Base-by-base conservation (phyloP, 495 filamentous ascomycete genomes). In the Aspergillus taichungensis region DNA sequence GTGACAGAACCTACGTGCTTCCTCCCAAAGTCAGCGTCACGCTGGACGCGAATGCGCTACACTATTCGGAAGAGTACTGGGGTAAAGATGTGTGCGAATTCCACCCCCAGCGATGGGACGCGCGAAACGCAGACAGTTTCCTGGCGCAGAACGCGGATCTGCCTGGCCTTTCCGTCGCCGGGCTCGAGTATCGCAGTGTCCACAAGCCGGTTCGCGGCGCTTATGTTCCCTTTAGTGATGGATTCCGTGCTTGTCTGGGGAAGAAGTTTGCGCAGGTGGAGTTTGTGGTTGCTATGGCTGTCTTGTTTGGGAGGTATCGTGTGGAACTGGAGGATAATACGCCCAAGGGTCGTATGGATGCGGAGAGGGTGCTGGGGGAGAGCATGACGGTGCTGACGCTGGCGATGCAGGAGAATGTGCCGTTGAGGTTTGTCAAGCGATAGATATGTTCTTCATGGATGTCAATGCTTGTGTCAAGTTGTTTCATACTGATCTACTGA, bases 211-310 rank as follows among this genome's bases (percentile, higher is more conserved):
- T 69, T 0, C 68, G 75, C n/a, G 83, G 84, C 2, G 70, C 78
- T 2, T 89, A 73, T 52, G 64, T 88, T 10, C 82, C 87, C 0
- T 91, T 88, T 61, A 80, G 77, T 38, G 84, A 87, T 24, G 85
- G 87, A 2, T 66, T 74, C 30, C 73, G 87, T 8, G 77, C 78
- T 6, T 91, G 87, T 54, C 61, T 87, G 13, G 87, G 87, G 8
- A 69, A 78, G 14, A 76, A 82, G 31, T 84, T 91, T 42, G 80
- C 85, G 0, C 80, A 87, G 57, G 84, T 87, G 13, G 83, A 91
- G 60, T 66, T 89, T 49, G 68, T 82, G n/a, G 78, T 77, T 0
- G 78, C 75, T 13, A 54, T 91, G 13, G 74, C 82, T 1, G 72
- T 78, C 8, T 62, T 89, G 6, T 83, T 88, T 45, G 68, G 74